Base-by-base conservation (phyloP, 768 basidiomycete species). In the Coprinellus micaceus region DNA sequence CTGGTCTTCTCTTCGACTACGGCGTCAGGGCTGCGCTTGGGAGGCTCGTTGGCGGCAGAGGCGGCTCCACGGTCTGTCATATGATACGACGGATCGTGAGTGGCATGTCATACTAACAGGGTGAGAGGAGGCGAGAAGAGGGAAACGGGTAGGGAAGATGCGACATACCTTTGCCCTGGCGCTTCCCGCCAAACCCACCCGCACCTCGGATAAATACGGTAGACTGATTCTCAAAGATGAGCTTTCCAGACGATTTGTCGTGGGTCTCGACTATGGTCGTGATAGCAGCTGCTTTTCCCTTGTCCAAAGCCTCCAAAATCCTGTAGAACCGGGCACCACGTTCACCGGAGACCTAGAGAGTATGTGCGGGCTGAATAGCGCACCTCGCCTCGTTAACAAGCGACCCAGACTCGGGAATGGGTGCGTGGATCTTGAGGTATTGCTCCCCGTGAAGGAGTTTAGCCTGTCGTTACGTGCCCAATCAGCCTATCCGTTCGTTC, bases 371-470 rank as follows among this genome's bases (percentile, higher is more conserved):
- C 33, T 6, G 33, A 2, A 13, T 26, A 25, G 74, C 75, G 41
- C 67, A 85, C 86, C 88, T 80, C 4, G 85, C 81, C 60, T 89
- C 77, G 66, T 80, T 95, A 28, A 92, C 77, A 21, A 98, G 76
- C 21, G 87, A 83, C 0, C 85, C 96, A 57, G 79, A 85, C 0
- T 92, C 92, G 0, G 96, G 95, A 58, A 98, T 90, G 0, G 89
- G 86, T 1, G 76, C 85, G 64, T 89, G 88, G 69, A 99, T 91
- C 58, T 84, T 81, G 62, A 99, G 74, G 70, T 92, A 98, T 65
- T 98, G 97, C 67, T 99, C 97, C 44, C 97, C 97, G 67, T 99
- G 97, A 17, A 99, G 81, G n/a, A 99, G 78, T 72, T 93, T 98
- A 46, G 94, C 92, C 92, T 94, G 29, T 39, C 21, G 48, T n/a